Percentiles rank a stretch among this genome's conserved stretches.
These are phyloP conservation scores for Cyberlindnera euphorbiiphila DNA, from an alignment of 805 yeast species.

Conservation along the genomic window DNA sequence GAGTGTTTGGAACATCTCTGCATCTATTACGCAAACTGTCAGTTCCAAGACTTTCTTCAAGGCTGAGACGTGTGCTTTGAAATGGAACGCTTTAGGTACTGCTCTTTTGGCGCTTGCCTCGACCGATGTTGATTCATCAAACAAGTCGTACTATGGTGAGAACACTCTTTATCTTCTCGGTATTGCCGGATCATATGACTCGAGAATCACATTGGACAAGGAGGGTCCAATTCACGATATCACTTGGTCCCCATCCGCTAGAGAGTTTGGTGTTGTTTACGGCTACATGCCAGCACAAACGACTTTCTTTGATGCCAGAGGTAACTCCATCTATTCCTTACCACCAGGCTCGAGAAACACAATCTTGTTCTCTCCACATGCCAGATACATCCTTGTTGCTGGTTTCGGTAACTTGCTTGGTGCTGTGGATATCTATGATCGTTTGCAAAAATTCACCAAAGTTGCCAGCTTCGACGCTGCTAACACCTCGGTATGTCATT, in stretches of 20 bases:
- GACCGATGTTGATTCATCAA: conserved; percentile 92
- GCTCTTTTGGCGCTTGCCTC: conserved; percentile 90
- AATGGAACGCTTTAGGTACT: conserved; percentile 94
- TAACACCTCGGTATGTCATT: conserved; percentile 93
- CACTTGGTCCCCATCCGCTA: conserved; percentile 93
- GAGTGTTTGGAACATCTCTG: conserved; percentile 71
- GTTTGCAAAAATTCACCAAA: conserved; percentile 78
- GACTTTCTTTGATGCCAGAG: conserved; percentile 90
- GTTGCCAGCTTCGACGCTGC: conserved; percentile 84
- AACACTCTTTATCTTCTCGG: conserved; percentile 87
- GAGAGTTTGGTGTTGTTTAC: conserved; percentile 95
- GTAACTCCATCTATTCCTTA: conserved; percentile 76
- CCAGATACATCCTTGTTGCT: conserved; percentile 84
- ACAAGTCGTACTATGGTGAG: conserved; percentile 95
- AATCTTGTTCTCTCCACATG: conserved; percentile 89
- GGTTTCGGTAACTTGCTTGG: conserved; percentile 99
- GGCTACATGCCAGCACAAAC: conserved; percentile 98
- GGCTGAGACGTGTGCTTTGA: conserved; percentile 88
- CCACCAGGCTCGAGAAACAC: conserved; percentile 90
- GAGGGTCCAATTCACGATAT: conserved; percentile 98
- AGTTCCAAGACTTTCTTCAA: conserved; percentile 88
- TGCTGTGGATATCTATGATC: conserved; percentile 89
- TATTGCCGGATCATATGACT: conserved; percentile 87
- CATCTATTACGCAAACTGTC: conserved; percentile 57
- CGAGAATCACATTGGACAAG: conserved; percentile 78